Percentiles rank a stretch among this genome's conserved stretches.
These are phyloP conservation scores for Phycomyces blakesleeanus DNA, from an alignment of 192 early-diverging fungal species.

Conservation along the genomic window DNA sequence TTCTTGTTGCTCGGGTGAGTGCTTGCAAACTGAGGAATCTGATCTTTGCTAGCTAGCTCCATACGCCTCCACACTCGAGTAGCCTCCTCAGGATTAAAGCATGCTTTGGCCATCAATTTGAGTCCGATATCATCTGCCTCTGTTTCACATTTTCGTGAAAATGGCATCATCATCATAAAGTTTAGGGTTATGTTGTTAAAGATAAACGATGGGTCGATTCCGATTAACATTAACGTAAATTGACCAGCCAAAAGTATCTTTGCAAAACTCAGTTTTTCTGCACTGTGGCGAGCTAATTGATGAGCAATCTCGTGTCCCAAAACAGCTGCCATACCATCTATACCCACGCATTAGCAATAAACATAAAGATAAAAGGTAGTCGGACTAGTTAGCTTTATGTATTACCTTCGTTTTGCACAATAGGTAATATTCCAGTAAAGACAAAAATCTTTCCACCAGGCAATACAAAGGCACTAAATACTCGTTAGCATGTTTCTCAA, in stretches of 20 bases:
- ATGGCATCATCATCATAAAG: conserved; percentile 78
- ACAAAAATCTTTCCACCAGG: conserved; percentile 97
- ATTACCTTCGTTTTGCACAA: conserved; percentile 66
- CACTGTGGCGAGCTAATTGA: conserved; percentile 85
- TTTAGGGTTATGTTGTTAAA: conserved; percentile 62
- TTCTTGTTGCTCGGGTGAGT: conserved; percentile 82
- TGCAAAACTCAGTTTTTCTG: conserved; percentile 80
- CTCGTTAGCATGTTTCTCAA: not conserved
- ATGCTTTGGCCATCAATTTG: conserved; percentile 86
- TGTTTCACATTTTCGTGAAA: conserved; percentile 82
- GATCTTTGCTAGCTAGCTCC: conserved; percentile 43
- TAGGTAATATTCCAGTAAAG: conserved; percentile 87
- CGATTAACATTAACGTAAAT: conserved; percentile 55
- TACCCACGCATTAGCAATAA: not conserved
- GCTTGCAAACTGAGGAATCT: conserved; percentile 64
- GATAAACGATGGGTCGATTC: conserved; percentile 59
- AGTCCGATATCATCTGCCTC: conserved; percentile 94
- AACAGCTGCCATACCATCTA: conserved; percentile 86
- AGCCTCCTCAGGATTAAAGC: conserved; percentile 83
- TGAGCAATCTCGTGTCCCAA: conserved; percentile 95
- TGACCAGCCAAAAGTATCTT: conserved; percentile 61
- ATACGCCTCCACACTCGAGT: conserved; percentile 83
- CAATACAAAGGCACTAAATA: conserved; percentile 77
- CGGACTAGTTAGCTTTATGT: not conserved
- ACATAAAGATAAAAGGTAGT: no score